A percentile compares a stretch with the other conserved stretches of the same genome.
Evolutionary conservation across 208 protist species (phyloP).

Genomic region (Wallacemonas sp.): DNA sequence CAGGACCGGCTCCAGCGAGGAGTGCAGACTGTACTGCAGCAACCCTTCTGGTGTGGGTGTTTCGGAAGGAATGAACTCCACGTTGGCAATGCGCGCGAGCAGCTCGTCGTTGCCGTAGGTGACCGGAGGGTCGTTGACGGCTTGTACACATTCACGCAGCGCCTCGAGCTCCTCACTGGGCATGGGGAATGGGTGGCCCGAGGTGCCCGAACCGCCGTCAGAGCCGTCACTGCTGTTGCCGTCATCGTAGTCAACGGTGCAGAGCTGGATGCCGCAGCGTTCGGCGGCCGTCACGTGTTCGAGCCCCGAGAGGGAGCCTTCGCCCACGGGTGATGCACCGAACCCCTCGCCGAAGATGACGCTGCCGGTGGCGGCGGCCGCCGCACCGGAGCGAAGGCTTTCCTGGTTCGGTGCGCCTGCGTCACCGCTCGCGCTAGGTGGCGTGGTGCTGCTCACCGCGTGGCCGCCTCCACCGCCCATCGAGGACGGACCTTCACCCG

Average conservation of each 20-base stretch:
- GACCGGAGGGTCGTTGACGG: constrained; percentile 46
- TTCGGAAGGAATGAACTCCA: constrained; percentile 54
- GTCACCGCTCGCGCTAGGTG: background rate
- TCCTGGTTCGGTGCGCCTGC: too few relatives aligned
- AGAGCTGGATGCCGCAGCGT: constrained; percentile 33
- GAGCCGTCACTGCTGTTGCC: constrained; percentile 8
- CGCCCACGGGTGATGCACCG: background rate
- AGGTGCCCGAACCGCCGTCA: background rate
- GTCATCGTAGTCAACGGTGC: constrained; percentile 21
- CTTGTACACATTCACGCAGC: constrained; percentile 47
- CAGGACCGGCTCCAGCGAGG: constrained; percentile 51
- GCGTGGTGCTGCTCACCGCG: background rate
- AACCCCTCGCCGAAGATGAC: constrained; percentile 5
- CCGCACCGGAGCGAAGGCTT: background rate
- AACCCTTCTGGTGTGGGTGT: constrained; percentile 8
- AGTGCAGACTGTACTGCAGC: constrained; percentile 48
- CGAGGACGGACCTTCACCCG: background rate
- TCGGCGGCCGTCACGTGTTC: constrained; percentile 5
- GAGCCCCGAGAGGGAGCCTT: background rate
- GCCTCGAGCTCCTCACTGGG: constrained; percentile 32
- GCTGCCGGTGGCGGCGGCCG: too few relatives aligned
- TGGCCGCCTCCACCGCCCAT: background rate
- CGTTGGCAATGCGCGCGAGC: constrained; percentile 53
- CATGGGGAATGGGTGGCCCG: background rate
- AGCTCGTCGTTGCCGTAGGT: constrained; percentile 56